Evolutionary conservation across 2,329 filamentous ascomycete species (phyloP).

Genomic region (Epichloe uncinata): DNA sequence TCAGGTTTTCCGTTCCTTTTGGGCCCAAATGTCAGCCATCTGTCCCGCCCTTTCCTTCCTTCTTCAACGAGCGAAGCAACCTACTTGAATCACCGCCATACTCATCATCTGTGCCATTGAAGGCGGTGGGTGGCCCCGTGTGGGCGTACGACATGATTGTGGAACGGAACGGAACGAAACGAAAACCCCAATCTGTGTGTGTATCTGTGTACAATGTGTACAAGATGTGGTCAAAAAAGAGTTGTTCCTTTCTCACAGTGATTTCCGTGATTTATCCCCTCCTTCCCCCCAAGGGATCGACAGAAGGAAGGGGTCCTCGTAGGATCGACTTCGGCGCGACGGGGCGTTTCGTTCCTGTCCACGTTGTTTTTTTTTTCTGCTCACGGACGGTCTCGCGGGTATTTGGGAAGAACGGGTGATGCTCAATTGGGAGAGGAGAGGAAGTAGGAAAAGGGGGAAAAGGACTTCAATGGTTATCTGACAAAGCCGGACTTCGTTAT

Average conservation of each 20-base stretch:
- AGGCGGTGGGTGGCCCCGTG: conserved; percentile 42
- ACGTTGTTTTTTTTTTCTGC: too few relatives aligned
- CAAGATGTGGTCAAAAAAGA: background rate
- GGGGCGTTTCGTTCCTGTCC: too few relatives aligned
- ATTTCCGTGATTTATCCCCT: too few relatives aligned
- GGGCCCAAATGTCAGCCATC: background rate
- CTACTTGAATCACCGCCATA: conserved; percentile 68
- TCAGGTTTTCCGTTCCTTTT: conserved; percentile 69
- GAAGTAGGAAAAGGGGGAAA: background rate
- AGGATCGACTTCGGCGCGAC: too few relatives aligned
- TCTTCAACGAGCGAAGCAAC: conserved; percentile 16
- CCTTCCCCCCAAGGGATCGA: too few relatives aligned
- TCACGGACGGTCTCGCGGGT: too few relatives aligned
- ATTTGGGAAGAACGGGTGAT: too few relatives aligned
- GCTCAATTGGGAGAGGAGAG: background rate
- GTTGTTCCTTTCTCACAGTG: background rate
- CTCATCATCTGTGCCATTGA: conserved; percentile 50
- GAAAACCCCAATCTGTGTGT: too few relatives aligned
- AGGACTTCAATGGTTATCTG: background rate
- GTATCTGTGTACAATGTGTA: too few relatives aligned
- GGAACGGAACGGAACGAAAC: too few relatives aligned
- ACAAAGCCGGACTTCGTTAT: background rate
- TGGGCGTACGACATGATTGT: conserved; percentile 44
- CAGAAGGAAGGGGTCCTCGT: too few relatives aligned
- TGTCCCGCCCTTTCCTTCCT: background rate